phyloP scores from a whole-genome alignment of 306 rosid genomes.

The Cotoneaster glaucophyllus region DNA sequence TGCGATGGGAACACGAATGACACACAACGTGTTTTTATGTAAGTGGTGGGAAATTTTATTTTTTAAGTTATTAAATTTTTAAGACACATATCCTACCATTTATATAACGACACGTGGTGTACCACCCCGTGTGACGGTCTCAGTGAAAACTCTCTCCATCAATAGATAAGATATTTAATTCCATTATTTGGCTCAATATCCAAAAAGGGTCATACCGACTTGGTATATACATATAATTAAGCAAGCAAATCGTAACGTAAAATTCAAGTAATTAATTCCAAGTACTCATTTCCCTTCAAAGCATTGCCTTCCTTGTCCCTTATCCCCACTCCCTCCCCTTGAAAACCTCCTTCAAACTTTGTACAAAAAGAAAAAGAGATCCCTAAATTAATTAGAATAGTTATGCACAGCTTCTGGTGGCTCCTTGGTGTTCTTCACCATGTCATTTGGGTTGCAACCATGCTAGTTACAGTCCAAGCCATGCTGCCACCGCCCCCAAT shows the following conservation, averaged over 20 bases:
- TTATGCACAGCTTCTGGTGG: constrained; percentile 14
- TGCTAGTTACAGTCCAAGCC: constrained; percentile 11
- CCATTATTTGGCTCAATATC: not conserved
- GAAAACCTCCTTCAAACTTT: not conserved
- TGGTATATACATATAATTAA: not conserved
- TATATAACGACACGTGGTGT: too few relatives aligned
- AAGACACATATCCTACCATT: too few relatives aligned
- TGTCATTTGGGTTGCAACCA: constrained; percentile 1
- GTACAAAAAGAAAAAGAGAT: not conserved
- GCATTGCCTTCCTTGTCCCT: not conserved
- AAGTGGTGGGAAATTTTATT: too few relatives aligned
- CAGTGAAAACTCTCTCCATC: too few relatives aligned
- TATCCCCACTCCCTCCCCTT: not conserved
- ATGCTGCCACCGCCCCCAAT: constrained; percentile 43
- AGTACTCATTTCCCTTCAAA: not conserved
- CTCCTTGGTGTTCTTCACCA: constrained; percentile 15
- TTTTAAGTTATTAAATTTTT: too few relatives aligned
- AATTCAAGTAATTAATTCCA: not conserved
- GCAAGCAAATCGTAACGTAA: not conserved
- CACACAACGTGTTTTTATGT: too few relatives aligned
- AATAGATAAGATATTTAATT: not conserved
- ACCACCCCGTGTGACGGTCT: too few relatives aligned
- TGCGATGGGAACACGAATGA: too few relatives aligned
- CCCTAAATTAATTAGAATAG: not conserved
- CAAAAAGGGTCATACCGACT: not conserved